Evolutionary conservation across 192 early-diverging fungal genomes (phyloP).

Genomic region (Rhizoclosmatium globosum): DNA sequence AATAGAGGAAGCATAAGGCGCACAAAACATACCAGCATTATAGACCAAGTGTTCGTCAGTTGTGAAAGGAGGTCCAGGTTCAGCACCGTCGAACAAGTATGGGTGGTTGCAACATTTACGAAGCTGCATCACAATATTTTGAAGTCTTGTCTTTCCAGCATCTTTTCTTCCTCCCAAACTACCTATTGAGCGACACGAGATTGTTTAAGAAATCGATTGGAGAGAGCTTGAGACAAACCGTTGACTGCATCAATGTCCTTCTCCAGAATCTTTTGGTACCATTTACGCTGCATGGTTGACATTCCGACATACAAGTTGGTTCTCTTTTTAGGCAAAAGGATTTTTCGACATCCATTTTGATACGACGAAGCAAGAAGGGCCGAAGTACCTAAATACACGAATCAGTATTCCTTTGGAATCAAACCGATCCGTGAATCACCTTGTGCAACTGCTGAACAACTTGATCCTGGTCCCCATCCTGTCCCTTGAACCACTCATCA

Average conservation of each 20-base stretch:
- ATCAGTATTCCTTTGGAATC: not conserved
- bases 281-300: conserved; percentile 92
- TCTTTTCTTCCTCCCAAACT: conserved; percentile 64
- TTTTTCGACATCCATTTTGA: conserved; percentile 92
- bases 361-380: conserved; percentile 65
- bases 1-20: too few species aligned
- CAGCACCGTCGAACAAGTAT: conserved; percentile 90
- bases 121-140: conserved; percentile 97
- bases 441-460: conserved; percentile 80
- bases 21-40: conserved; percentile 68
- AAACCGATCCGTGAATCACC: conserved; percentile 31
- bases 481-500: conserved; percentile 89
- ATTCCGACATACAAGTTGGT: conserved; percentile 92
- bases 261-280: conserved; percentile 95
- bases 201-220: not conserved
- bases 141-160: conserved; percentile 87
- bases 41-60: conserved; percentile 95
- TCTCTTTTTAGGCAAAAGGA: conserved; percentile 93
- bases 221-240: conserved; percentile 48
- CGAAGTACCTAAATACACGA: conserved; percentile 64
- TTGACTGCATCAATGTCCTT: conserved; percentile 99
- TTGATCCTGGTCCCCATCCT: conserved; percentile 77
- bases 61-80: conserved; percentile 93
- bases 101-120: conserved; percentile 87
- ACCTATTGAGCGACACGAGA: conserved; percentile 13